These are phyloP conservation scores for Cenchrus purpureus DNA, from an alignment of 176 grass and related monocot species.

Conservation along the genomic window DNA sequence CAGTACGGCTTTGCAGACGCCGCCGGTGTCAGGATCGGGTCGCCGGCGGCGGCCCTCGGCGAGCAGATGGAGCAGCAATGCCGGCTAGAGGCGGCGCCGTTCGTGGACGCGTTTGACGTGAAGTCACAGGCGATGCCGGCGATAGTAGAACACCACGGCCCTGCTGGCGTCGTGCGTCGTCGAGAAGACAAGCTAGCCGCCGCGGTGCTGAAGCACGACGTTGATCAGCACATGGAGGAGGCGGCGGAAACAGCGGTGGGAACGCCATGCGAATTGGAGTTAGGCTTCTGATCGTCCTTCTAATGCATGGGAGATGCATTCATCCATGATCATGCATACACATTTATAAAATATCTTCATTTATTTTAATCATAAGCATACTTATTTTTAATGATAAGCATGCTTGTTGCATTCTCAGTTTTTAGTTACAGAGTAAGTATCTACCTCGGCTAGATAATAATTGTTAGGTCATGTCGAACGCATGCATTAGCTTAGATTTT, in stretches of 20 bases:
- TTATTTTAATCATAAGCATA: neutral
- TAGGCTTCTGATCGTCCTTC: constrained; percentile 42
- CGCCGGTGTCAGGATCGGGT: neutral
- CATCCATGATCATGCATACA: constrained; percentile 40
- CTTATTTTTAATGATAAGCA: neutral
- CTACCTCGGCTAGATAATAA: neutral
- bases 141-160: neutral
- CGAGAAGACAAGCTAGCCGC: neutral
- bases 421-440: neutral
- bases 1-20: neutral
- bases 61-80: constrained; percentile 34
- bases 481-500: neutral
- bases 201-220: neutral
- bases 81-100: constrained; percentile 28
- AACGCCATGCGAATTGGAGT: constrained; percentile 38
- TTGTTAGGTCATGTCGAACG: neutral
- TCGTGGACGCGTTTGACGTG: constrained; percentile 16
- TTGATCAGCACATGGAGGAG: constrained; percentile 35
- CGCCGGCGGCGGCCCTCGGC: constrained; percentile 1
- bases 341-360: neutral
- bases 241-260: neutral
- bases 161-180: neutral
- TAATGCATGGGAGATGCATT: constrained; percentile 40
- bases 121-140: constrained; percentile 13
- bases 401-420: neutral